Evolutionary conservation across 2,329 filamentous ascomycete genomes (phyloP).

Genomic region (Simplicillium sp.): DNA sequence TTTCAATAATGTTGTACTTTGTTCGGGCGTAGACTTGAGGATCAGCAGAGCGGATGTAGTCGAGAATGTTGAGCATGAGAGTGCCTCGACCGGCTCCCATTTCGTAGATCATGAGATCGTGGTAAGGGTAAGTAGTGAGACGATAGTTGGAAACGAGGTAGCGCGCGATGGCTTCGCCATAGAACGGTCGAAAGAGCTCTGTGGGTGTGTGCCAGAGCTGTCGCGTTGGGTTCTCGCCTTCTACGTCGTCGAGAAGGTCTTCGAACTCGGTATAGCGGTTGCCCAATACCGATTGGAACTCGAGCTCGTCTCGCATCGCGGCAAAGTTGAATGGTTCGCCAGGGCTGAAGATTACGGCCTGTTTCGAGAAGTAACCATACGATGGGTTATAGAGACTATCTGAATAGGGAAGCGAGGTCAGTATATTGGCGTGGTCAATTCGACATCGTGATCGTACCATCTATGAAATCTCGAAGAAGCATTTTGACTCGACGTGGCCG

Average conservation of each 20-base stretch:
- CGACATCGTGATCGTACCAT: slow-evolving; percentile 47
- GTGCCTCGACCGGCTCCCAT: slow-evolving; percentile 97
- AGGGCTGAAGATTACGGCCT: slow-evolving; percentile 90
- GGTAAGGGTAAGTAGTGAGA: slow-evolving; percentile 85
- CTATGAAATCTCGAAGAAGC: slow-evolving; percentile 94
- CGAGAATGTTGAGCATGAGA: slow-evolving; percentile 94
- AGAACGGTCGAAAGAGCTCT: slow-evolving; percentile 91
- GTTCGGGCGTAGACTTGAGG: slow-evolving; percentile 91
- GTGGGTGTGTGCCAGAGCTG: slow-evolving; percentile 99
- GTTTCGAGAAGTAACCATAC: slow-evolving; percentile 94
- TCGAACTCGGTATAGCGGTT: slow-evolving; percentile 84
- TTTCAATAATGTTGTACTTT: slow-evolving; percentile 92
- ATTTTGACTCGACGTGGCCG: slow-evolving; percentile 88
- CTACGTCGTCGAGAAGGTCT: slow-evolving; percentile 67
- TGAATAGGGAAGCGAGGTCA: slow-evolving; percentile 23
- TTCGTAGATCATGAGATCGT: slow-evolving; percentile 96
- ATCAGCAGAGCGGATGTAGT: slow-evolving; percentile 85
- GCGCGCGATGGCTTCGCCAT: slow-evolving; percentile 93
- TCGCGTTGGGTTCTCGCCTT: slow-evolving; percentile 58
- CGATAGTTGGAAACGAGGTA: slow-evolving; percentile 96
- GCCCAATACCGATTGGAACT: slow-evolving; percentile 70
- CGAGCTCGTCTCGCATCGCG: slow-evolving; percentile 68
- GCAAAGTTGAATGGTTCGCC: slow-evolving; percentile 88
- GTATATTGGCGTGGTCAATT: slow-evolving; percentile 8
- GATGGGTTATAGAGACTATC: slow-evolving; percentile 90